Percentiles rank a stretch among this genome's conserved stretches.
Evolutionary conservation across 345 rosid genomes (phyloP).

Genomic region (Carallia pectinifolia): DNA sequence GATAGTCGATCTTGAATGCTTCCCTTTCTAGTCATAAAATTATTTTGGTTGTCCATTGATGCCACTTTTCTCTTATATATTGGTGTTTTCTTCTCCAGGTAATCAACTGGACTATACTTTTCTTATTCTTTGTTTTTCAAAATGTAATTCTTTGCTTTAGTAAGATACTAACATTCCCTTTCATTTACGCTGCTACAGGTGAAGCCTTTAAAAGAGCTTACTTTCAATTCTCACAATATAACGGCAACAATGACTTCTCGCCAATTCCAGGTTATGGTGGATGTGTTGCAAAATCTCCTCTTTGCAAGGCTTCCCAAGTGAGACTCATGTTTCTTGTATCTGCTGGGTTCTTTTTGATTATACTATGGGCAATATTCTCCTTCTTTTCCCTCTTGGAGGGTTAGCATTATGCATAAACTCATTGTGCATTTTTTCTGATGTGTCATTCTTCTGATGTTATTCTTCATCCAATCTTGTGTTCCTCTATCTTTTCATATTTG

Average conservation of each 20-base stretch:
- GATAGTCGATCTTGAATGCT: conserved; percentile 1
- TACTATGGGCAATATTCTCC: neutral
- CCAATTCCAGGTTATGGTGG: conserved; percentile 96
- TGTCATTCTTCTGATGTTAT: neutral
- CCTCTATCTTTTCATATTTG: neutral
- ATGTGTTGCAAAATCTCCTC: conserved; percentile 95
- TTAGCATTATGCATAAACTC: neutral
- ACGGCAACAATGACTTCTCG: conserved; percentile 96
- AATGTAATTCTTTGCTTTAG: neutral
- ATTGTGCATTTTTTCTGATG: neutral
- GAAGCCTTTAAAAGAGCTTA: conserved; percentile 95
- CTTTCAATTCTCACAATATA: conserved; percentile 80
- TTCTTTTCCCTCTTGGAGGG: neutral
- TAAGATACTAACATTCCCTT: conserved; percentile 15
- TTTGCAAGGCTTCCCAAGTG: conserved; percentile 98
- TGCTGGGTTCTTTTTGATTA: conserved; percentile 6
- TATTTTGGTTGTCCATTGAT: neutral
- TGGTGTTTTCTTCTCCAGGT: neutral
- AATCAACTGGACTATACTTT: neutral
- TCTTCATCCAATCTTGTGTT: too few relatives aligned
- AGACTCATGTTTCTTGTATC: conserved; percentile 31
- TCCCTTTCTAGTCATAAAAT: neutral
- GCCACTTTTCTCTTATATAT: neutral
- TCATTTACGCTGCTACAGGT: conserved; percentile 49
- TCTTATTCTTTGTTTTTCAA: neutral